phyloP scores from a whole-genome alignment of 495 filamentous ascomycete genomes.

The Aspergillus funiculosus region DNA sequence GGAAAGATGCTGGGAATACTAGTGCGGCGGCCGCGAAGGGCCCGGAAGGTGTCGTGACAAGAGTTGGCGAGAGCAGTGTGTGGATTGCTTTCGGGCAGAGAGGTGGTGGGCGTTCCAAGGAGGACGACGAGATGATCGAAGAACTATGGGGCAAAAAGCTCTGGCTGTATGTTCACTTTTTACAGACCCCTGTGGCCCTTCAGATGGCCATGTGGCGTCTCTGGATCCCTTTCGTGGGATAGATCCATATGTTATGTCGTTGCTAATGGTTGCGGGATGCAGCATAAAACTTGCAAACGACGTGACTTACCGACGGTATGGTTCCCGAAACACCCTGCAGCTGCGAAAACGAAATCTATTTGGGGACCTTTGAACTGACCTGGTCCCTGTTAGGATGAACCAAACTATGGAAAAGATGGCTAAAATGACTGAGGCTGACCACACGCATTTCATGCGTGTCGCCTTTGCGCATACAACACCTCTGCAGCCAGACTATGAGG shows the following conservation, averaged over 20 bases:
- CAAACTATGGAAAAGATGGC: slow-evolving; percentile 75
- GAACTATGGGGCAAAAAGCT: slow-evolving; percentile 56
- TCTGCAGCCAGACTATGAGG: slow-evolving; percentile 41
- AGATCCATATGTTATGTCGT: neutral
- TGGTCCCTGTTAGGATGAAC: slow-evolving; percentile 65
- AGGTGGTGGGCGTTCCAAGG: slow-evolving; percentile 40
- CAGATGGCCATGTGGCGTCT: neutral
- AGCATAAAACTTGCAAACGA: slow-evolving; percentile 93
- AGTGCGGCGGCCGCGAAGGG: slow-evolving; percentile 46
- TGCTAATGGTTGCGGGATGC: slow-evolving; percentile 13
- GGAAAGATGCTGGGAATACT: slow-evolving; percentile 61
- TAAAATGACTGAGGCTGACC: slow-evolving; percentile 63
- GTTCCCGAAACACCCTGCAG: neutral
- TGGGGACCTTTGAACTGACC: neutral
- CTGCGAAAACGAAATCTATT: neutral
- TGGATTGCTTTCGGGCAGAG: slow-evolving; percentile 66
- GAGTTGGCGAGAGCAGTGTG: slow-evolving; percentile 52
- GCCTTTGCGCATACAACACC: slow-evolving; percentile 62
- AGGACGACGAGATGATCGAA: slow-evolving; percentile 54
- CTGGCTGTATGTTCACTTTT: slow-evolving; percentile 48
- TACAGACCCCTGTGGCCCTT: neutral
- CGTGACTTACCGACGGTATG: slow-evolving; percentile 77
- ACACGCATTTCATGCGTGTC: slow-evolving; percentile 71
- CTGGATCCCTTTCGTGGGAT: neutral
- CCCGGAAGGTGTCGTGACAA: slow-evolving; percentile 75